Percentiles rank a stretch among this genome's conserved stretches.
phyloP scores from a whole-genome alignment of 768 basidiomycete species.

The Brasilioporus rufonigricans region DNA sequence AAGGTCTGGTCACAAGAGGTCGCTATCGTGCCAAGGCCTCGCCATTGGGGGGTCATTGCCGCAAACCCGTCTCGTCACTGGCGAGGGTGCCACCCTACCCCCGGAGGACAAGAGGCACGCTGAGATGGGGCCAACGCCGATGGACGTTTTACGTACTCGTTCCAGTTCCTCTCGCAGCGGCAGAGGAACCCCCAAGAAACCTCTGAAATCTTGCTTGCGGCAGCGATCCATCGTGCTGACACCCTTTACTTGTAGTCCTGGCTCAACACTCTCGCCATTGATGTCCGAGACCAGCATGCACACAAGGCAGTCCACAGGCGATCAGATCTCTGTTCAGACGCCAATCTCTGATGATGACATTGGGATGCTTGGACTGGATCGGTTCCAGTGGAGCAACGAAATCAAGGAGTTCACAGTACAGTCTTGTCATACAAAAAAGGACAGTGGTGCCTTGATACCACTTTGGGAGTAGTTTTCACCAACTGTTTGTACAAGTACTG shows the following conservation, averaged over 20 bases:
- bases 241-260: neutral
- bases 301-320: neutral
- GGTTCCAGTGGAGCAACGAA: constrained; percentile 20
- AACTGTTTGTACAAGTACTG: no score
- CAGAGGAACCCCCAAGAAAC: neutral
- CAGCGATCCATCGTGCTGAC: neutral
- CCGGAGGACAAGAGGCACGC: neutral
- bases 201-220: constrained; percentile 15
- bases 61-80: neutral
- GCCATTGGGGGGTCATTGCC: constrained; percentile 6
- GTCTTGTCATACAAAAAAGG: constrained; percentile 15
- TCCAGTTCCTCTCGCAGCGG: neutral
- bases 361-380: constrained; percentile 27
- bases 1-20: constrained; percentile 8
- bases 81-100: neutral
- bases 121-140: neutral
- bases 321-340: constrained; percentile 16
- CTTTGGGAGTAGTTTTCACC: constrained; percentile 10
- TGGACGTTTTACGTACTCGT: no score
- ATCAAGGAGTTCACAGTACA: constrained; percentile 8
- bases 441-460: constrained; percentile 21
- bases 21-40: constrained; percentile 9
- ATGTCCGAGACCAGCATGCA: constrained; percentile 7
- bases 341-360: constrained; percentile 18
- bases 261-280: neutral